phyloP scores from a whole-genome alignment of 129 eudicot species.

The Cynara cardunculus region DNA sequence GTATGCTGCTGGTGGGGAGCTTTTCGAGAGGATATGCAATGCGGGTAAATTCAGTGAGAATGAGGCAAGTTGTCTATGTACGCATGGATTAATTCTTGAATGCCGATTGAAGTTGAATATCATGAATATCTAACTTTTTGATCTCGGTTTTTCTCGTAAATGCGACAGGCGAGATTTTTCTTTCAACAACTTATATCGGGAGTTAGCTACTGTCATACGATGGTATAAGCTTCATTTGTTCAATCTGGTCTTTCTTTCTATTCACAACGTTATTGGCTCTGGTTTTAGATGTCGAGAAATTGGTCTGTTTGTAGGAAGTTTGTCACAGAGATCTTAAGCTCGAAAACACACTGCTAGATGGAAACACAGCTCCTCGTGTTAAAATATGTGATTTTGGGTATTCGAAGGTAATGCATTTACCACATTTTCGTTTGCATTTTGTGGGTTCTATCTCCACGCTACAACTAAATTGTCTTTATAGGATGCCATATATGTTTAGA shows the following conservation, averaged over 20 bases:
- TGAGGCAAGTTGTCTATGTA: slow-evolving; percentile 39
- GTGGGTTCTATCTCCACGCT: too few species aligned
- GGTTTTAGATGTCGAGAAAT: slow-evolving; percentile 3
- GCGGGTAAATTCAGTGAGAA: slow-evolving; percentile 61
- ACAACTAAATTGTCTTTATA: background rate
- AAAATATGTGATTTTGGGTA: slow-evolving; percentile 83
- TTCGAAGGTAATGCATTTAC: slow-evolving; percentile 50
- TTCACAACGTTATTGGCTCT: background rate
- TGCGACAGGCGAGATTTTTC: slow-evolving; percentile 72
- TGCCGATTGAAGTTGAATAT: background rate
- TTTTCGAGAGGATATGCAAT: slow-evolving; percentile 54
- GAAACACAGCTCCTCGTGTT: slow-evolving; percentile 70
- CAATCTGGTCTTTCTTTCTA: background rate
- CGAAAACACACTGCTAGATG: slow-evolving; percentile 71
- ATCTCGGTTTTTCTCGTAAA: background rate
- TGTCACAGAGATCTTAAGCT: slow-evolving; percentile 86
- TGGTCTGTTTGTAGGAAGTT: slow-evolving; percentile 37
- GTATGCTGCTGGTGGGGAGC: slow-evolving; percentile 86
- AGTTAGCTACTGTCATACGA: slow-evolving; percentile 76
- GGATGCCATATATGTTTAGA: background rate
- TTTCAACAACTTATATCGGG: slow-evolving; percentile 85
- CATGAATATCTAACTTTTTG: background rate
- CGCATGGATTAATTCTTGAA: background rate
- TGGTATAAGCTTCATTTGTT: slow-evolving; percentile 39
- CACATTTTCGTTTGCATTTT: background rate